A percentile compares a stretch with the other conserved stretches of the same genome.
Conservation (phyloP, 1,284 basidiomycete species). For the Austroboletus rostrupii region DNA sequence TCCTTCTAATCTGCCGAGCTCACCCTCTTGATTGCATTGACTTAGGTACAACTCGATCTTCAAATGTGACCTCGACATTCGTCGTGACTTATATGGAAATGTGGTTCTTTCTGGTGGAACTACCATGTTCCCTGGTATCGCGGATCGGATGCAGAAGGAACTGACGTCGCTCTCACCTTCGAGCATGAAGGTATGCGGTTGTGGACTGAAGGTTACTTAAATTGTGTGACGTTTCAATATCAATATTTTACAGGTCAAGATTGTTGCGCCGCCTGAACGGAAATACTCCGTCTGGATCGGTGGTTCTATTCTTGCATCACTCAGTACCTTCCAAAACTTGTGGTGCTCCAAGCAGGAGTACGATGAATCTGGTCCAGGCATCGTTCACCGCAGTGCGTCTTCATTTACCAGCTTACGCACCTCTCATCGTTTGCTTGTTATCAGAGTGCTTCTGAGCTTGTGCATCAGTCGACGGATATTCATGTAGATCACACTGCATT, state of each 20-base stretch:
- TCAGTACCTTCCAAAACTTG: background rate
- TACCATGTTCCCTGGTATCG: constrained; percentile 81
- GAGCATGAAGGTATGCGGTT: constrained; percentile 60
- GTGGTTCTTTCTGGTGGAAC: constrained; percentile 94
- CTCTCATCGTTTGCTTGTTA: background rate
- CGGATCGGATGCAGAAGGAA: constrained; percentile 82
- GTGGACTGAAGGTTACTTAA: background rate
- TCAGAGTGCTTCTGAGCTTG: constrained; percentile 34
- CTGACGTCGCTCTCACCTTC: constrained; percentile 59
- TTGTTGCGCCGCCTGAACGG: no score
- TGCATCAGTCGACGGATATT: no score
- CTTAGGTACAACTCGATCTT: constrained; percentile 75
- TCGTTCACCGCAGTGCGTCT: constrained; percentile 73
- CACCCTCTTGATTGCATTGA: constrained; percentile 6
- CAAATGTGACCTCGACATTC: constrained; percentile 88
- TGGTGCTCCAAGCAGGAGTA: constrained; percentile 72
- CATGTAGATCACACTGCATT: no score
- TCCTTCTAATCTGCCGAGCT: constrained; percentile 2
- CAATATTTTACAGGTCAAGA: no score
- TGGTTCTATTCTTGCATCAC: no score
- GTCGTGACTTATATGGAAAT: constrained; percentile 88
- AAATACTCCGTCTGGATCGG: no score
- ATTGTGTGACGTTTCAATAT: no score
- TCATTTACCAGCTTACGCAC: background rate
- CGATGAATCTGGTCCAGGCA: constrained; percentile 83